These are phyloP conservation scores for Corymbia calophylla DNA, from an alignment of 441 rosid genomes.

Conservation along the genomic window DNA sequence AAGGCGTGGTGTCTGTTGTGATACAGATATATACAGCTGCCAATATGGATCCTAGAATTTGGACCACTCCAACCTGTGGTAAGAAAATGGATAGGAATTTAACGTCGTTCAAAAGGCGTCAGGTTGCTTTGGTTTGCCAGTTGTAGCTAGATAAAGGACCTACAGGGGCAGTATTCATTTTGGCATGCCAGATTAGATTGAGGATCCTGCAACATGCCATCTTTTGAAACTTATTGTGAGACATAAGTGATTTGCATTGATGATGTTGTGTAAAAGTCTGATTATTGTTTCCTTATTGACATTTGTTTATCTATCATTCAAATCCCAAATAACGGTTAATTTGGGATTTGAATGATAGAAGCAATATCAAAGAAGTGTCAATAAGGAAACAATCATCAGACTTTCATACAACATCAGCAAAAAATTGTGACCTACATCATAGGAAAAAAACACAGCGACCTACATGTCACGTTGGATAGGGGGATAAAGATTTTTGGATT, in stretches of 20 bases:
- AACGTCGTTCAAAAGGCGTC: neutral
- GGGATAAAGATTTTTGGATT: neutral
- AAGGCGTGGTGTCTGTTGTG: neutral
- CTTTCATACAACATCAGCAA: neutral
- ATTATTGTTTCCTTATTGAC: neutral
- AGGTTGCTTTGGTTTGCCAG: neutral
- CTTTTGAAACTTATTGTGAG: neutral
- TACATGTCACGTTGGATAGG: neutral
- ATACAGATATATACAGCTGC: neutral
- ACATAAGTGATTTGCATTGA: neutral
- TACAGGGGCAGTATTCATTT: neutral
- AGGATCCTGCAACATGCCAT: neutral
- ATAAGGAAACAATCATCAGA: neutral
- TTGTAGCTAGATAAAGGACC: neutral
- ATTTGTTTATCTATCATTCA: neutral
- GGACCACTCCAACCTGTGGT: neutral
- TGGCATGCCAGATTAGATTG: neutral
- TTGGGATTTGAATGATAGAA: neutral
- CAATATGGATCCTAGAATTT: neutral
- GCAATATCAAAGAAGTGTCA: neutral
- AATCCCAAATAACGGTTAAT: neutral
- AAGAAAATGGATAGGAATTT: neutral
- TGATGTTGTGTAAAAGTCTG: neutral
- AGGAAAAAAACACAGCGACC: neutral
- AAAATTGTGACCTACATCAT: neutral